These are phyloP conservation scores for Cyphellophora europaea DNA, from an alignment of 2,329 filamentous ascomycete species.

Conservation along the genomic window DNA sequence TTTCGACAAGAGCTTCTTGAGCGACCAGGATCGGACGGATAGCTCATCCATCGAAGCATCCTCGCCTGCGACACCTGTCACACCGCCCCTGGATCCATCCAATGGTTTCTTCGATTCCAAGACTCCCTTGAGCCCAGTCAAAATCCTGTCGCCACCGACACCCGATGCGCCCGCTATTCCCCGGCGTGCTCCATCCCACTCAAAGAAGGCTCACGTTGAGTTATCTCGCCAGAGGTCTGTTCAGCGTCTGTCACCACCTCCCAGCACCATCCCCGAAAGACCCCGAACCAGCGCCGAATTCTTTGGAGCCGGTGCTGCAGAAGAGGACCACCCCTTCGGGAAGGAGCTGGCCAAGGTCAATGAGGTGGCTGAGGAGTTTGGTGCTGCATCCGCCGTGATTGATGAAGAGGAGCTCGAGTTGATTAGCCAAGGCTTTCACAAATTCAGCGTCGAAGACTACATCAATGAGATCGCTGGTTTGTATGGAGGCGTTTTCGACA, in stretches of 20 bases:
- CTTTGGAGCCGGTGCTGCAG: conserved; percentile 23
- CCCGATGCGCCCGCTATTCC: conserved; percentile 60
- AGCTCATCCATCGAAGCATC: conserved; percentile 25
- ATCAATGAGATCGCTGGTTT: conserved; percentile 67
- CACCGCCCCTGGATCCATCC: conserved; percentile 45
- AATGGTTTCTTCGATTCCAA: conserved; percentile 53
- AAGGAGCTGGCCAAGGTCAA: conserved; percentile 85
- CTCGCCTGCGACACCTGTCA: conserved; percentile 32
- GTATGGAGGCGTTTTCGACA: conserved; percentile 51
- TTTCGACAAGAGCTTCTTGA: conserved; percentile 38
- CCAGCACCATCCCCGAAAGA: conserved; percentile 25
- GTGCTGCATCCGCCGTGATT: conserved; percentile 40
- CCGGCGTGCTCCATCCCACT: conserved; percentile 72
- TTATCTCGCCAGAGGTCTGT: conserved; percentile 61
- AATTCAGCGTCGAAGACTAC: conserved; percentile 75
- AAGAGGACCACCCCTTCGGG: conserved; percentile 64
- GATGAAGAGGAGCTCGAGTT: conserved; percentile 70
- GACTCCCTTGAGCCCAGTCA: conserved; percentile 56
- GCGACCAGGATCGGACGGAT: conserved; percentile 35
- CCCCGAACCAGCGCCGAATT: conserved; percentile 27
- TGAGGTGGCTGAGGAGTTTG: conserved; percentile 85
- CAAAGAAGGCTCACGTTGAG: conserved; percentile 74
- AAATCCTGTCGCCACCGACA: conserved; percentile 36
- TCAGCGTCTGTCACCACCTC: conserved; percentile 39
- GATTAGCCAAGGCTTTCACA: conserved; percentile 57